Evolutionary conservation across 495 filamentous ascomycete genomes (phyloP).

Genomic region (Aspergillus funiculosus): DNA sequence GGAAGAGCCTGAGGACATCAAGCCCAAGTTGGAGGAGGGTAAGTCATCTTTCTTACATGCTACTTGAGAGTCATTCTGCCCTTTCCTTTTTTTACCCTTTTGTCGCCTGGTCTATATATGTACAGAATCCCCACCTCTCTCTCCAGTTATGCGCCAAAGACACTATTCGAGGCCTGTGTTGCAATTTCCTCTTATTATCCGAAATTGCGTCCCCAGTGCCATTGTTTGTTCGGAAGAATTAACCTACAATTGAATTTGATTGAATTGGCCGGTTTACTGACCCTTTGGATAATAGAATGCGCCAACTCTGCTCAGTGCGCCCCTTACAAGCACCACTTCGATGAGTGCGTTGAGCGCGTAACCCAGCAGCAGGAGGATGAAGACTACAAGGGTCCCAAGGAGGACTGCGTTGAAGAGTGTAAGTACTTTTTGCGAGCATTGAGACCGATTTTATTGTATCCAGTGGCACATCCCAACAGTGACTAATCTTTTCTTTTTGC

Average conservation of each 20-base stretch:
- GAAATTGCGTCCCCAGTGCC: neutral
- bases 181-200: no score
- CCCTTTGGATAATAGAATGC: slow-evolving; percentile 61
- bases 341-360: slow-evolving; percentile 94
- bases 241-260: neutral
- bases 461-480: neutral
- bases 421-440: slow-evolving; percentile 46
- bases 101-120: neutral
- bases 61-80: neutral
- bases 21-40: slow-evolving; percentile 90
- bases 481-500: slow-evolving; percentile 4
- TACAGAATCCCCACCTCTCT: no score
- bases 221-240: slow-evolving; percentile 6
- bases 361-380: slow-evolving; percentile 63
- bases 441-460: no score
- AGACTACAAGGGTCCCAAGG: slow-evolving; percentile 57
- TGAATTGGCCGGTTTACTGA: slow-evolving; percentile 14
- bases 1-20: slow-evolving; percentile 81
- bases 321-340: slow-evolving; percentile 91
- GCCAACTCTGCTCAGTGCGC: slow-evolving; percentile 75
- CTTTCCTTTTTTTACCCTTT: slow-evolving; percentile 1
- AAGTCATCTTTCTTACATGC: slow-evolving; percentile 44
- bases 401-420: slow-evolving; percentile 99
- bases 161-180: no score
- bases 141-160: no score